These are phyloP conservation scores for Eucalyptus tenuipes DNA, from an alignment of 345 rosid species.

Conservation along the genomic window DNA sequence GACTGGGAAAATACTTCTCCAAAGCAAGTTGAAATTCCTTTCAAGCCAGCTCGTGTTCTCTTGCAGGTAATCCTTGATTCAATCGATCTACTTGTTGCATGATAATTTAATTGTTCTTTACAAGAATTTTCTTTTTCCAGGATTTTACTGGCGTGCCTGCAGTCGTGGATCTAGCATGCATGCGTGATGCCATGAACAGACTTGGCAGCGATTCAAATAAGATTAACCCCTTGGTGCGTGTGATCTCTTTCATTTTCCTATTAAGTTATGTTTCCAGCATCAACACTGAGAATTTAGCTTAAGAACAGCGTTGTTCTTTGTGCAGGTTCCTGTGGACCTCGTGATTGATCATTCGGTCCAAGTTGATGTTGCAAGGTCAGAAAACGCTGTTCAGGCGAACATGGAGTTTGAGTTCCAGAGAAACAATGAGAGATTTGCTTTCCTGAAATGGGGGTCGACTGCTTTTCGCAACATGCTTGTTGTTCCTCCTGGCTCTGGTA, in stretches of 20 bases:
- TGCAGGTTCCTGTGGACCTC: conserved; percentile 96
- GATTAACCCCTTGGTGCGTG: conserved; percentile 79
- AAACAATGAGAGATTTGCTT: conserved; percentile 95
- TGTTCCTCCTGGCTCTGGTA: conserved; percentile 99
- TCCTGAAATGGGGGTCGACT: conserved; percentile 94
- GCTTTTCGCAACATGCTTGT: conserved; percentile 96
- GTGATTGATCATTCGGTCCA: conserved; percentile 99
- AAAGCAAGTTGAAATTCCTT: conserved; percentile 95
- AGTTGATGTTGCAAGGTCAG: conserved; percentile 92
- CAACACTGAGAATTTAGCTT: not conserved
- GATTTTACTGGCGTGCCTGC: conserved; percentile 99
- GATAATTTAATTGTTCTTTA: not conserved
- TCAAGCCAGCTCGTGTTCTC: conserved; percentile 97
- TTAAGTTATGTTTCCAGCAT: not conserved
- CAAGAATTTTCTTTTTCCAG: conserved; percentile 19
- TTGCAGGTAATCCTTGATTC: conserved; percentile 42
- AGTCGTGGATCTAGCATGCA: conserved; percentile 95
- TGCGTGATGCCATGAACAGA: conserved; percentile 97
- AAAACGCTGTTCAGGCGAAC: conserved; percentile 92
- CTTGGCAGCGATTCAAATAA: conserved; percentile 83
- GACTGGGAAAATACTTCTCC: conserved; percentile 91
- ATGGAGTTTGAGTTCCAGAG: conserved; percentile 96
- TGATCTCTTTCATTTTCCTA: not conserved
- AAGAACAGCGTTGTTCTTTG: not conserved
- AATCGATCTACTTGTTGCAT: not conserved